Evolutionary conservation across 208 protist species (phyloP).

Genomic region (Zelonia costaricensis): DNA sequence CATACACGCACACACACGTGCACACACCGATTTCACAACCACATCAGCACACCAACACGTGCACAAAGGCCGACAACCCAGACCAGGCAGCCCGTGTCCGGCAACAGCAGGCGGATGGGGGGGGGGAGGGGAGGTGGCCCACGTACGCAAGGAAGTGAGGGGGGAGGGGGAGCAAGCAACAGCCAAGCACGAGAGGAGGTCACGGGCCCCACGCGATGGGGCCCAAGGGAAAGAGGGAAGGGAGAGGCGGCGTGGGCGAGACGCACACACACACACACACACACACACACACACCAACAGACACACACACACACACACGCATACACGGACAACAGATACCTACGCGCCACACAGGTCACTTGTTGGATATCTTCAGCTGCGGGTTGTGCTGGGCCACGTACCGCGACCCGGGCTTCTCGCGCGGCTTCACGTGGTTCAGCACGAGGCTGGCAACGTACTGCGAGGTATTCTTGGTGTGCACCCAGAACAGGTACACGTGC

Average conservation of each 20-base stretch:
- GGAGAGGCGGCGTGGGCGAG: background rate
- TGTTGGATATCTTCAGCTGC: slow-evolving; percentile 52
- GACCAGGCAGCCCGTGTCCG: too few species aligned
- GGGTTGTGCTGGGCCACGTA: slow-evolving; percentile 70
- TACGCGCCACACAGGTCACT: slow-evolving; percentile 15
- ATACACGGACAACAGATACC: slow-evolving; percentile 5
- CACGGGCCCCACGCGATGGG: too few species aligned
- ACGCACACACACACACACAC: background rate
- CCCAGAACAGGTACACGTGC: slow-evolving; percentile 46
- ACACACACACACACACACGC: background rate
- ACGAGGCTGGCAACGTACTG: slow-evolving; percentile 51
- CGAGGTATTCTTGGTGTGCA: slow-evolving; percentile 45
- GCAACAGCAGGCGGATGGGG: too few species aligned
- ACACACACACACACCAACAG: background rate
- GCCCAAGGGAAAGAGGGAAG: background rate
- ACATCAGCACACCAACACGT: too few species aligned
- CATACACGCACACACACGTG: too few species aligned
- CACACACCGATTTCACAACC: too few species aligned
- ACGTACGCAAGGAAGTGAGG: too few species aligned
- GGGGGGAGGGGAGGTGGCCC: too few species aligned
- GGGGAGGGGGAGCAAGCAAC: too few species aligned
- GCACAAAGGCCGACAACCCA: too few species aligned
- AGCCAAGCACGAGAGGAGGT: too few species aligned
- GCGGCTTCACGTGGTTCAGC: slow-evolving; percentile 61
- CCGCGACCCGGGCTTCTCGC: slow-evolving; percentile 65